Evolutionary conservation across 2,329 filamentous ascomycete genomes (phyloP), one percentile per base, ranked within the genome.

Genomic region (Cercospora sp.): DNA sequence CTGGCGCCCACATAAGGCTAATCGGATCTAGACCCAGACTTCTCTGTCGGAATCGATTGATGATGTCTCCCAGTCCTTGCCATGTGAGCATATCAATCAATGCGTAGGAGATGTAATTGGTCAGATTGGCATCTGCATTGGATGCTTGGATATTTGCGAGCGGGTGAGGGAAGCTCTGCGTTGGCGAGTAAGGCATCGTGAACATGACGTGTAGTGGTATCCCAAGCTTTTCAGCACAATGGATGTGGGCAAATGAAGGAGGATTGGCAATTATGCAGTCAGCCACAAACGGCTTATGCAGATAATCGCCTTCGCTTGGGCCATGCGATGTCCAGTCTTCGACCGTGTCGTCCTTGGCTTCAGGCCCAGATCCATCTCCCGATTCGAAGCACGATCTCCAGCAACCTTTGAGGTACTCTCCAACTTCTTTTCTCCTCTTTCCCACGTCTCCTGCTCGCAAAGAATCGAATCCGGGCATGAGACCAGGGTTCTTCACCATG

Each of bases 171-270:
- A 97, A 97, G 0, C 90, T 87, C 76, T 92, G 89, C 0, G 93
- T 97, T 0, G 93, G 90, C 1, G 91, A 91, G 90, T 92, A 97
- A 0, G 93, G 93, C 92, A 97, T 97, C 1, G 93, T 97, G 80
- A 97, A 97, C 91, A 97, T 96, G 79, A 97, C 88, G 74, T 93
- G 91, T 8, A 93, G 76, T 0, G 91, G 91, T 60, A 93, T 88
- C 0, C 90, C 90, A 74, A 93, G 79, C 78, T 90, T 91, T 79
- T 93, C 90, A 0, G 91, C 91, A 67, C 90, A 86, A 74, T 93
- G 91, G 2, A 93, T 83, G 74, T 93, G 90, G 0, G 89, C 90
- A 79, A 92, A 93, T 73, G 89, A 91, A 0, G 91, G 91, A 2
- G 91, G 91, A 69, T 93, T 93, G 2, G 91, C 90, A 73, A 93